phyloP scores from a whole-genome alignment of 352 stramenopile species.

The Phytopythium vexans region DNA sequence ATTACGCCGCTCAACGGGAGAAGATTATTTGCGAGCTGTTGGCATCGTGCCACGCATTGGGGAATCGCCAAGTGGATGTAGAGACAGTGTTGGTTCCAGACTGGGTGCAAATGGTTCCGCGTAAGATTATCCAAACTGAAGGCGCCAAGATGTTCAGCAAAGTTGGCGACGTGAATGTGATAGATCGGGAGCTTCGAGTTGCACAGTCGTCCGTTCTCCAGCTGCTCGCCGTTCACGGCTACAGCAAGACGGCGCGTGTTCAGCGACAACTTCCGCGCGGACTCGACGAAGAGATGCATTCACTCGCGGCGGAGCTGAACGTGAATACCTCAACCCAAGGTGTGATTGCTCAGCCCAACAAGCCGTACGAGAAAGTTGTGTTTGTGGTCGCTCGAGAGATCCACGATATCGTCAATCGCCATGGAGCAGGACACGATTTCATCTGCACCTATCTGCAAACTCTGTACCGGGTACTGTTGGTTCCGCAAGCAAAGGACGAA shows the following conservation, averaged over 20 bases:
- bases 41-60: slow-evolving; percentile 67
- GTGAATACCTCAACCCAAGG: slow-evolving; percentile 69
- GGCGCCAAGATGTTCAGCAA: slow-evolving; percentile 42
- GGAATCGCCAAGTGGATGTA: slow-evolving; percentile 67
- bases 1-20: slow-evolving; percentile 59
- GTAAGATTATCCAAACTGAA: slow-evolving; percentile 70
- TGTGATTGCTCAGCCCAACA: slow-evolving; percentile 71
- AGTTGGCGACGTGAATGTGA: slow-evolving; percentile 37
- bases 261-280: slow-evolving; percentile 63
- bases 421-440: slow-evolving; percentile 62
- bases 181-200: slow-evolving; percentile 67
- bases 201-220: slow-evolving; percentile 66
- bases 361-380: slow-evolving; percentile 71
- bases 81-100: slow-evolving; percentile 40
- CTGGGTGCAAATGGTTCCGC: slow-evolving; percentile 68
- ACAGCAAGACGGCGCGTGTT: slow-evolving; percentile 56
- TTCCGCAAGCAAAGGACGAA: slow-evolving; percentile 64
- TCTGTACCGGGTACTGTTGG: slow-evolving; percentile 64
- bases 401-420: slow-evolving; percentile 55
- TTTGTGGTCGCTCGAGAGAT: slow-evolving; percentile 70
- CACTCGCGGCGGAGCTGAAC: slow-evolving; percentile 71
- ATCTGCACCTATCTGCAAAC: slow-evolving; percentile 72
- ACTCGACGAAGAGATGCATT: slow-evolving; percentile 75
- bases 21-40: slow-evolving; percentile 77
- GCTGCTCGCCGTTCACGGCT: slow-evolving; percentile 48